These are phyloP conservation scores for Nakazawaea wickerhamii DNA, from an alignment of 805 yeast genomes.

Conservation along the genomic window DNA sequence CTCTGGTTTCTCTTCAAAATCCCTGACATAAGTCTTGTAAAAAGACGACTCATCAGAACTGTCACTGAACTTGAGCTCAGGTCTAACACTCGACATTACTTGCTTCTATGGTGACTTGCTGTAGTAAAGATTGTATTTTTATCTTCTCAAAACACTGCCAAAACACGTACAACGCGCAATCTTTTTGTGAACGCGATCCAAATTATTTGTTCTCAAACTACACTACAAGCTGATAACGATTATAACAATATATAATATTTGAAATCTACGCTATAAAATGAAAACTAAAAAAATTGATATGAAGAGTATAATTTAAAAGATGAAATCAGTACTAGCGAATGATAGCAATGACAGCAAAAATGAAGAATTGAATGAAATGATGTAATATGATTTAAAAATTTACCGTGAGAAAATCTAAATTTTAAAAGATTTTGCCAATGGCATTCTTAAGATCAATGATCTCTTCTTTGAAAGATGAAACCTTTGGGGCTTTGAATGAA, in stretches of 20 bases:
- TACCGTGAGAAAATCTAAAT: too few relatives aligned
- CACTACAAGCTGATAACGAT: too few relatives aligned
- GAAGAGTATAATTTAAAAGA: background rate
- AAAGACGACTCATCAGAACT: slow-evolving; percentile 41
- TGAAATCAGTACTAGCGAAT: too few relatives aligned
- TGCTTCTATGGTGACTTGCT: background rate
- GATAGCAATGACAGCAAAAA: too few relatives aligned
- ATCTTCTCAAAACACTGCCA: background rate
- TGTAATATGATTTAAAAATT: background rate
- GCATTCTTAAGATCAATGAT: background rate
- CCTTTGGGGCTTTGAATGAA: background rate
- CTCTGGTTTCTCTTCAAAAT: slow-evolving; percentile 41
- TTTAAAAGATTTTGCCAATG: background rate
- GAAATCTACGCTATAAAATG: too few relatives aligned
- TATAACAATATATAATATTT: too few relatives aligned
- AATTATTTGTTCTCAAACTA: background rate
- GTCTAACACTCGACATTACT: slow-evolving; percentile 33
- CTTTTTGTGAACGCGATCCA: background rate
- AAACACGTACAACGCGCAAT: too few relatives aligned
- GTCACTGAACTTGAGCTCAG: slow-evolving; percentile 55
- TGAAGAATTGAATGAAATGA: background rate
- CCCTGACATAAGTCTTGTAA: slow-evolving; percentile 39
- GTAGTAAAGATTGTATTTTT: background rate
- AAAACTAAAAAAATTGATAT: too few relatives aligned
- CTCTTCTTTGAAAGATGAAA: background rate